Conservation (phyloP, 495 filamentous ascomycete genomes). For the Penicillium alfredii region DNA sequence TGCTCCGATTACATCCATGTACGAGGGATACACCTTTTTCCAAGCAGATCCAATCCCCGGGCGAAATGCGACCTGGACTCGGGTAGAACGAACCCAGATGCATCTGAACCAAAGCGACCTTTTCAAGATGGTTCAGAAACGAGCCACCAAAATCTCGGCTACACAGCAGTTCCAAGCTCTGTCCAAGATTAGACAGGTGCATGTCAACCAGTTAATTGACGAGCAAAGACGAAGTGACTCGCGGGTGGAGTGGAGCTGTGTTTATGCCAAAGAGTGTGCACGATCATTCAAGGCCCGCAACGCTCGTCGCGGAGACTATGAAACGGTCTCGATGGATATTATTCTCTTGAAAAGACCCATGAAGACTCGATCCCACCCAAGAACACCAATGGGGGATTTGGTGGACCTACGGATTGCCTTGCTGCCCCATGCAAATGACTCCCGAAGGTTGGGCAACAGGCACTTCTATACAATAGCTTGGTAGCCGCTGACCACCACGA, state of each 20-base stretch:
- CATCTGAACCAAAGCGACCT: constrained; percentile 25
- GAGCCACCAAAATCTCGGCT: constrained; percentile 22
- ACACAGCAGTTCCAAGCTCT: constrained; percentile 30
- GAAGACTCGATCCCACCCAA: constrained; percentile 10
- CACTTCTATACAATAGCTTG: too few relatives aligned
- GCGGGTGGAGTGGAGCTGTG: constrained; percentile 31
- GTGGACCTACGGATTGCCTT: constrained; percentile 12
- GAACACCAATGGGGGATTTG: constrained; percentile 11
- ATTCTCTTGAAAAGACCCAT: constrained; percentile 29
- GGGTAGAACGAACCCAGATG: constrained; percentile 26
- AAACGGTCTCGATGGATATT: constrained; percentile 33
- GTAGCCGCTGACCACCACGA: too few relatives aligned
- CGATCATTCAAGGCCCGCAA: constrained; percentile 24
- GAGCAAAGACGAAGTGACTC: constrained; percentile 22
- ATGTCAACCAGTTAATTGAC: constrained; percentile 31
- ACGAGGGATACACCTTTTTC: constrained; percentile 33
- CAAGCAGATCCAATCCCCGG: constrained; percentile 28
- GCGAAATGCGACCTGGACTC: constrained; percentile 26
- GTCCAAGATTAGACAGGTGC: constrained; percentile 21
- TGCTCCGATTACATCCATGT: constrained; percentile 7
- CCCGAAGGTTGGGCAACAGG: too few relatives aligned
- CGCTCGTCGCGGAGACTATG: constrained; percentile 24
- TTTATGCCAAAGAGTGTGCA: constrained; percentile 31
- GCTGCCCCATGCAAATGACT: not conserved
- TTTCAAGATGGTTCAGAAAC: constrained; percentile 25